Base-by-base conservation (phyloP, 331 rosid species). In the Pyrus hybrid region DNA sequence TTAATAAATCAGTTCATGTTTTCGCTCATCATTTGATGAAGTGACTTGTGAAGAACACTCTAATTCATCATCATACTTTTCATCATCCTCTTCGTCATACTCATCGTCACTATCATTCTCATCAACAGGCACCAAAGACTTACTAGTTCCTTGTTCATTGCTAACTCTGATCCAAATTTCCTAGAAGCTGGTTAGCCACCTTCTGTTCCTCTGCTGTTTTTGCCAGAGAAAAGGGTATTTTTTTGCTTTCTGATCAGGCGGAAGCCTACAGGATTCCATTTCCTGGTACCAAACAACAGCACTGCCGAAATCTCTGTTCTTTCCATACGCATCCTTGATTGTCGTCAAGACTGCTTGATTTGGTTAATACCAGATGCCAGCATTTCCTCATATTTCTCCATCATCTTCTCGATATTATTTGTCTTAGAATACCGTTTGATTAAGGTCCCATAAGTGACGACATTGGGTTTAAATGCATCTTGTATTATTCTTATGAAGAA, bases 261-360 rank as follows among this genome's bases (percentile, higher is more conserved):
- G 80, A 75, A 88, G 58, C 70, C 93, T 93, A 68, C 72, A 70
- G 63, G 86, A 85, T 71, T 84, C 90, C 89, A 94, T 91, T 83
- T 90, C 95, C 81, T 91, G 91, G 74, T 83, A 94, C 97, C 98
- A 94, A 63, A 85, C 73, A 75, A 90, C 92, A 41, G 98, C 97
- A 79, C 80, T 85, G 22, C 78, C 92, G 26, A 94, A 94, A 72
- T 88, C 95, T 32, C 75, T 85, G 82, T 84, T 87, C 82, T 83
- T 93, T 22, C 98, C 98, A 81, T 85, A 76, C 12, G 91, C 93
- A 83, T 91, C 98, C 98, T 91, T 94, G 74, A 94, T 87, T 5
- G 87, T 88, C 63, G 96, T 90, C 80, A 90, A 78, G 72, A 92
- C 82, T 20, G 89, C 87, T 76, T 83, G 91, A 82, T 90, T 91